Base-by-base conservation (phyloP, 73 alveolate species). In the Blepharisma stoltei region DNA sequence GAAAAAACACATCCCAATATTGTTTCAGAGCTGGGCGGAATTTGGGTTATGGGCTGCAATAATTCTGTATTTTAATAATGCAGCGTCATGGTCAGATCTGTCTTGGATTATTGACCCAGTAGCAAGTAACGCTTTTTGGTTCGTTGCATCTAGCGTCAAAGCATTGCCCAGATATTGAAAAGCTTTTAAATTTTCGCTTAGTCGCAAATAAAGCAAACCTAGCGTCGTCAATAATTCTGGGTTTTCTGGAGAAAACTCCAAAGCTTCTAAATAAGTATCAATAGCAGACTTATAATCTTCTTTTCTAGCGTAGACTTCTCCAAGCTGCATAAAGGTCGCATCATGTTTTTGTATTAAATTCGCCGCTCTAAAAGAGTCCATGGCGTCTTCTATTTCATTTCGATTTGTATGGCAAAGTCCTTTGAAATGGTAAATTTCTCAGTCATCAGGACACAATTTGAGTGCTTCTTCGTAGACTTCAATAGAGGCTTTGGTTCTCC, bases 1-100 rank as follows among this genome's bases (percentile, higher is more conserved):
- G 43, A 92, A 96, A 92, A 88, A 96, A 83, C 96, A 88, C 98
- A 96, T 92, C n/a, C 98, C 99, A 7, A 96, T 82, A 83, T 96
- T 96, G 89, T 94, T 96, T 98, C 99, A 96, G 8, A 96, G 84
- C 78, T 92, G 95, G 5, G 99, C 98, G 0, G 98, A 94, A 81
- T 94, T 93, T 7, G 97, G 98, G 77, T 95, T 96, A 55, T 92
- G 88, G 3, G 68, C 89, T 48, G 95, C 96, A 6, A 97, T 96
- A 14, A 94, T 93, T 21, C 97, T 76, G 48, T 94, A 88, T 79
- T 88, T 87, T 32, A 88, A 76, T 76, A 90, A 78, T 32, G 99
- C 97, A 8, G 95, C 98, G 60, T 96, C 98, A 84, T 78, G 93
- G 67, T 92, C 95, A 49, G 97, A 90, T 44, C 88, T 83, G 70